Evolutionary conservation across 2,329 filamentous ascomycete species (phyloP), one percentile per base, ranked within the genome.

Genomic region (Cyphellophora europaea): DNA sequence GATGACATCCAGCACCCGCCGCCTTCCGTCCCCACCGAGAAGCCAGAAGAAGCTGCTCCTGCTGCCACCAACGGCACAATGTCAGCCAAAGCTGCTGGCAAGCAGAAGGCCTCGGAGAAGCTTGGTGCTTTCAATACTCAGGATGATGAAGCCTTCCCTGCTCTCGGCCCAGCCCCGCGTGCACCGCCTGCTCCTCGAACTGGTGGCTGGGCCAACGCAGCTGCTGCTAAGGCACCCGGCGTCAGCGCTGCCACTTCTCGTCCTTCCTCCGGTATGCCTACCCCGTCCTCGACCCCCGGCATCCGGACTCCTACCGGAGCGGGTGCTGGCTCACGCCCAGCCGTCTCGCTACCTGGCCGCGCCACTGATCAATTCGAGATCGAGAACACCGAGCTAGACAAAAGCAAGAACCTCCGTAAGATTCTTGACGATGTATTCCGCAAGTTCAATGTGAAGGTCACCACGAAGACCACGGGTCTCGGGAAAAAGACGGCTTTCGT

Each of bases 91-190:
- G 70, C 75, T 41, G 73, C 74, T 29, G 76, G 73, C 35, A 86
- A 84, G 66, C 76, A 82, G 55, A 79, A 79, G 56, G 53, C 55
- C 19, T 42, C 53, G 6, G 53, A 53, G 41, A 58, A 55, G 41
- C 58, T 68, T 19, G 56, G 64, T 2, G 55, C 69, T 34, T 65
- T 95, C 42, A 85, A 96, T 59, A 88, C 85, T 13, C 74, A 84
- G 53, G 93, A 85, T 12, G 83, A 93, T 54, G 88, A 96, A 61
- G 68, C 84, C 40, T 98, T 98, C 71, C 91, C 91, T n/a, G 79
- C 88, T 49, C 74, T 98, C 30, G 89, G 88, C 35, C 71, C 74
- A 43, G 73, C 62, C 5, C 67, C 77, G 35, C 88, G 87, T 61
- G 72, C 75, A 30, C 77, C 83, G 48, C 95, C 89, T 87, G 82